phyloP scores from a whole-genome alignment of 129 eudicot genomes.

The Artemisia annua region DNA sequence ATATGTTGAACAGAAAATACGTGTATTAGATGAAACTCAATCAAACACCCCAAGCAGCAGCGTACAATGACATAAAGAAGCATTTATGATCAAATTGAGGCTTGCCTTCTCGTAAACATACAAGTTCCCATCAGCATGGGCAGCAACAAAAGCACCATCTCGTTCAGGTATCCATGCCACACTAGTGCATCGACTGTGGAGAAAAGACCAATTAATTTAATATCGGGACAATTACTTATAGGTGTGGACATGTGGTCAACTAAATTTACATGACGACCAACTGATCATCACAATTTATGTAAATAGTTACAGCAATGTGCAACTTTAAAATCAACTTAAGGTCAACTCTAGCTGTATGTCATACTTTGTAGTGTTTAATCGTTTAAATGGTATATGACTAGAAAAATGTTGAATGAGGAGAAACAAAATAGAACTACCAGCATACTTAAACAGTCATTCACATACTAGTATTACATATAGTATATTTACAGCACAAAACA shows the following conservation, averaged over 20 bases:
- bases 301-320: neutral
- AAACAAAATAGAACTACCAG: neutral
- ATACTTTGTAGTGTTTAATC: neutral
- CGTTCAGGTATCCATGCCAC: constrained; percentile 82
- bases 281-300: constrained; percentile 1
- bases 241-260: constrained; percentile 7
- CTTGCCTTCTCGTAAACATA: constrained; percentile 86
- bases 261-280: constrained; percentile 13
- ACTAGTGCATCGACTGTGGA: constrained; percentile 73
- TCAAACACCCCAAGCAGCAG: constrained; percentile 6
- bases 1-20: constrained; percentile 14
- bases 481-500: neutral
- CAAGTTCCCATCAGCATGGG: constrained; percentile 89
- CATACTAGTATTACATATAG: neutral
- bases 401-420: too few relatives aligned
- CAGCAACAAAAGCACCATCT: constrained; percentile 78
- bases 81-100: constrained; percentile 22
- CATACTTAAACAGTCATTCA: neutral
- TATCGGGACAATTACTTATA: neutral
- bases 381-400: neutral
- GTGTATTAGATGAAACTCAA: neutral
- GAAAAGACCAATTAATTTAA: constrained; percentile 15
- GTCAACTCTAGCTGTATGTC: neutral
- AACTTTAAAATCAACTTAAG: neutral
- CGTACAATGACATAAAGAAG: constrained; percentile 4